Evolutionary conservation across 257 asterid species (phyloP).

Genomic region (Apocynum venetum): DNA sequence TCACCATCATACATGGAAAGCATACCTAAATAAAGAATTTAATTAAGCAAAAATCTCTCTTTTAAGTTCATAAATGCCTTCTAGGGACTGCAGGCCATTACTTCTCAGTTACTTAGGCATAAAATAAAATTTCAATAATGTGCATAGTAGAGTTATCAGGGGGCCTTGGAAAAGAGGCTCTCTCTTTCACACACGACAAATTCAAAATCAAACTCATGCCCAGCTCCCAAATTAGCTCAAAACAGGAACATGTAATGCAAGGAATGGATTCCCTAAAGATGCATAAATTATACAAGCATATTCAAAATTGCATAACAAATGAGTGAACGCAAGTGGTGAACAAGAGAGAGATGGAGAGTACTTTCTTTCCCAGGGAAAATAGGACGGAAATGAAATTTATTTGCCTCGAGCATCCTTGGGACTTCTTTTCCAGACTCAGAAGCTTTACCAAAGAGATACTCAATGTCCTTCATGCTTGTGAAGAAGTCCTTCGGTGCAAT

Average conservation of each 20-base stretch:
- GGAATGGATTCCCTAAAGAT: background rate
- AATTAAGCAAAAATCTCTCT: background rate
- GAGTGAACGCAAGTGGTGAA: constrained; percentile 3
- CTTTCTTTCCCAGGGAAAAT: constrained; percentile 65
- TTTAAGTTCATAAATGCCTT: background rate
- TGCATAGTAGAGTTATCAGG: background rate
- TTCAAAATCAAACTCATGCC: background rate
- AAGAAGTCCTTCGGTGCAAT: constrained; percentile 71
- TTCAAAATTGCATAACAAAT: background rate
- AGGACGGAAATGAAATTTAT: constrained; percentile 88
- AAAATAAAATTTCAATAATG: background rate
- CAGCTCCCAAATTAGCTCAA: background rate
- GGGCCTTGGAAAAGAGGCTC: background rate
- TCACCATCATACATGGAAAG: background rate
- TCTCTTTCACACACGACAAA: background rate
- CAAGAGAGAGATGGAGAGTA: constrained; percentile 32
- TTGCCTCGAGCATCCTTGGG: constrained; percentile 97
- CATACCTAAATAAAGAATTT: background rate
- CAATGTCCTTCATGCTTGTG: constrained; percentile 78
- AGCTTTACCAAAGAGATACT: constrained; percentile 68
- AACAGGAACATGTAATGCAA: background rate
- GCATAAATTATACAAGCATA: background rate
- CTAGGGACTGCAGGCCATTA: background rate
- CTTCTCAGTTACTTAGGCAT: background rate
- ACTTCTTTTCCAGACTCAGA: constrained; percentile 97